These are phyloP conservation scores for Nemania abortiva DNA, from an alignment of 2,329 filamentous ascomycete species.

Conservation along the genomic window DNA sequence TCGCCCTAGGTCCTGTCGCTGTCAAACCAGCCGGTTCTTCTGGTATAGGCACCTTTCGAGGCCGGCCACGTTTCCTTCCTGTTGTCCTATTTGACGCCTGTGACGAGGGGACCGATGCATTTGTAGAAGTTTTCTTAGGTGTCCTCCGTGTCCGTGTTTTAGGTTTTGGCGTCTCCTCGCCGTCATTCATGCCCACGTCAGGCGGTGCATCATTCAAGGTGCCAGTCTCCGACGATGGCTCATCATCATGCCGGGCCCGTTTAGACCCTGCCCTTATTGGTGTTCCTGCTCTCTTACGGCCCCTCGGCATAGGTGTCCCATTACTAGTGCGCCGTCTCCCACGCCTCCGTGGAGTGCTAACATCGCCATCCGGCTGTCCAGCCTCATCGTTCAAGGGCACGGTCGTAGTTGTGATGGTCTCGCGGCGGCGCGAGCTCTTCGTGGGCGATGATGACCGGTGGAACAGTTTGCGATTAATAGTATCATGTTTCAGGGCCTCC, in stretches of 20 bases:
- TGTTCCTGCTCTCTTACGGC: conserved; percentile 61
- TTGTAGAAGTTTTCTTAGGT: conserved; percentile 42
- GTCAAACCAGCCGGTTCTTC: conserved; percentile 43
- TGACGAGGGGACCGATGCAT: conserved; percentile 46
- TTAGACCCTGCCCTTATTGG: conserved; percentile 55
- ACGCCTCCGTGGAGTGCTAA: conserved; percentile 57
- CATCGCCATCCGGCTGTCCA: conserved; percentile 42
- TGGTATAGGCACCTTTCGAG: conserved; percentile 48
- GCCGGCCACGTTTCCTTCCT: conserved; percentile 50
- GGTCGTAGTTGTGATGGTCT: conserved; percentile 59
- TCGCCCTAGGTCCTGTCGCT: conserved; percentile 33
- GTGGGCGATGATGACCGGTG: conserved; percentile 55
- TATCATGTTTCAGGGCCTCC: conserved; percentile 44
- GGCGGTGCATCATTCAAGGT: conserved; percentile 43
- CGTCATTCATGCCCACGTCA: conserved; percentile 41
- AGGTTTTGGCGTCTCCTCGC: conserved; percentile 50
- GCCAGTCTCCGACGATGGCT: conserved; percentile 47
- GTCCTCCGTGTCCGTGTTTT: conserved; percentile 52
- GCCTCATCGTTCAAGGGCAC: conserved; percentile 59
- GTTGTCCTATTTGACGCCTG: conserved; percentile 44
- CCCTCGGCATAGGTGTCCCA: conserved; percentile 63
- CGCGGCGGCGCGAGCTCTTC: conserved; percentile 53
- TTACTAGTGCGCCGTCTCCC: conserved; percentile 62
- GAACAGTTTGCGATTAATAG: conserved; percentile 54
- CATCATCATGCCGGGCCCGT: conserved; percentile 51